phyloP scores from a whole-genome alignment of 768 basidiomycete genomes.

The Suillus clintonianus region DNA sequence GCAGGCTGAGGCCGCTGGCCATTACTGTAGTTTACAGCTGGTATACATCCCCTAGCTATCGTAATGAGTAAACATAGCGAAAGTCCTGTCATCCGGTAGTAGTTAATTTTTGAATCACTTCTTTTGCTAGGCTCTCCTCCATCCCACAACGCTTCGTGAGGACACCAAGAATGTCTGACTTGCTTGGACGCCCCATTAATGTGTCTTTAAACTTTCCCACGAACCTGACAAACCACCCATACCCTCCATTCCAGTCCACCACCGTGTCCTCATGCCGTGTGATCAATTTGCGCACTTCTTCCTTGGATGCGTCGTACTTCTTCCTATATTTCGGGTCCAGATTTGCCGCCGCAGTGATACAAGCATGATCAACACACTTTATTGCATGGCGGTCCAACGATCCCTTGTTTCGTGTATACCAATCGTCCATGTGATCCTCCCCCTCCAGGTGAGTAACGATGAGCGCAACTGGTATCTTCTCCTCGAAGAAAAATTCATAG shows the following conservation, averaged over 20 bases:
- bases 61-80: neutral
- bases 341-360: conserved; percentile 9
- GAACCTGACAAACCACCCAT: neutral
- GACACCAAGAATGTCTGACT: neutral
- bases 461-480: conserved; percentile 32
- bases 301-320: conserved; percentile 6
- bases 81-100: neutral
- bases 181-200: neutral
- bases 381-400: conserved; percentile 1
- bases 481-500: conserved; percentile 38
- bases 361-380: conserved; percentile 1
- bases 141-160: conserved; percentile 1
- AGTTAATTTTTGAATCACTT: neutral
- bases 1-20: no score
- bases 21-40: no score
- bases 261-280: neutral
- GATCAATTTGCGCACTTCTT: neutral
- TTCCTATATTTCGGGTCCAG: conserved; percentile 16
- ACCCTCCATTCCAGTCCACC: neutral
- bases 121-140: neutral
- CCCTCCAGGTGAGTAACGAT: conserved; percentile 33
- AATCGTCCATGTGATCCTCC: conserved; percentile 20
- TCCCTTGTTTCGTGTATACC: conserved; percentile 19
- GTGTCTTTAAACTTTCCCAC: neutral
- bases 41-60: no score